These are phyloP conservation scores for Boletus rubroflammeus DNA, from an alignment of 768 basidiomycete species.

Conservation along the genomic window DNA sequence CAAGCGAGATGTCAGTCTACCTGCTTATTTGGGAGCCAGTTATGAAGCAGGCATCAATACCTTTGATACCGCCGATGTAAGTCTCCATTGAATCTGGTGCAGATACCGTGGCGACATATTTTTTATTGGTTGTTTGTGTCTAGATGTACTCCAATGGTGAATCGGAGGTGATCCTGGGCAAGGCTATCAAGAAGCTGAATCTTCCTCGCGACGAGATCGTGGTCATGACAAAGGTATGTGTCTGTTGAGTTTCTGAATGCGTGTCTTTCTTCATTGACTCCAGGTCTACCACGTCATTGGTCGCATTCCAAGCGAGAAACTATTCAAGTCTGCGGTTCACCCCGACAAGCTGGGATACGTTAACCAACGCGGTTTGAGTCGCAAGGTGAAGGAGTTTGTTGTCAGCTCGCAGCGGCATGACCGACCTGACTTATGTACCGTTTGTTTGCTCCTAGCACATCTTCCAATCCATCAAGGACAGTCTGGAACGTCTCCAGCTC, in stretches of 20 bases:
- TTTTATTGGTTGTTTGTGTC: not conserved
- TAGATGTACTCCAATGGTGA: constrained; percentile 3
- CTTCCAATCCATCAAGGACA: constrained; percentile 1
- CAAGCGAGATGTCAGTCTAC: not conserved
- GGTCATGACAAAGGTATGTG: not conserved
- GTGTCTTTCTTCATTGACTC: not conserved
- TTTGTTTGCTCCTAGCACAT: not conserved
- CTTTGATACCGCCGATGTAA: constrained; percentile 2
- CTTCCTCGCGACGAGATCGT: constrained; percentile 2
- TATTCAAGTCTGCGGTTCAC: constrained; percentile 1
- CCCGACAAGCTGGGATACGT: not conserved
- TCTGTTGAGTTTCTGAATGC: not conserved
- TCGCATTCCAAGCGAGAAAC: not conserved
- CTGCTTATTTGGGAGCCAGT: not conserved
- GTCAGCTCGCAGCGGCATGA: constrained; percentile 24
- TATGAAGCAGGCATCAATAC: constrained; percentile 1
- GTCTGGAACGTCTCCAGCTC: constrained; percentile 1
- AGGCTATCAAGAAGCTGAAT: not conserved
- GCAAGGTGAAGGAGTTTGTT: constrained; percentile 33
- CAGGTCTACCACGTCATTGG: not conserved
- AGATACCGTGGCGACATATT: not conserved
- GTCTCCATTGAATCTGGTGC: not conserved
- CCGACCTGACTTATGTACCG: not conserved
- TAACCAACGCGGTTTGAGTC: not conserved
- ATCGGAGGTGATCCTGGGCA: constrained; percentile 1